Base-by-base conservation (phyloP, 495 filamentous ascomycete species). In the Neurospora africana region DNA sequence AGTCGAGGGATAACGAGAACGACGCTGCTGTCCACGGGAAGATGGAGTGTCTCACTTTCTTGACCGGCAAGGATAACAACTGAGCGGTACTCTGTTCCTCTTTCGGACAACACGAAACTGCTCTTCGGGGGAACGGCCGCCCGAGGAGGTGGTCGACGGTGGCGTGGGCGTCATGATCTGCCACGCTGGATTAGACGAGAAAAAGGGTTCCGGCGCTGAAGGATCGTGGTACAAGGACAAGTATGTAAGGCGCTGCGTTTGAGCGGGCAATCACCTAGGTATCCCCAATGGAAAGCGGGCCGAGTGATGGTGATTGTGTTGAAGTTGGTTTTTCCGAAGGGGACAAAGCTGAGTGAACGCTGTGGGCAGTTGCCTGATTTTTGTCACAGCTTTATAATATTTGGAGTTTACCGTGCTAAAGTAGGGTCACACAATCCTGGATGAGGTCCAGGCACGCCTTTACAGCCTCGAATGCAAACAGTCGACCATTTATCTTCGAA, bases 31-130 rank as follows among this genome's bases (percentile, higher is more conserved):
- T 70, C 27, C 65, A 69, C 58, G 36, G 41, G 36, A 43, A n/a
- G 41, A 15, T 37, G 72, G 69, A 43, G 27, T 72, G 65, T 77
- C 92, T 86, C 85, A 97, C 95, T 99, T 99, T 86, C 95, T 89
- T 78, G 94, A 91, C 76, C 95, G 87, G 80, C 95, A 99, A 30
- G 95, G 94, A 71, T 89, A 95, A 80, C 95, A 99, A 61, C 94
- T 97, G 47, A 99, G 85, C 38, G 95, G 95, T 19, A 99, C 92
- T 71, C 95, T 86, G 76, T 99, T 99, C 78, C 95, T 89, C 83
- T 97, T 97, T 74, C 95, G 90, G 69, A 98, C 92, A 43, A 99
- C 90, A 73, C 93, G 89, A 77, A 91, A 98, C 76, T 94, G 91
- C 43, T 89, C 87, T 80, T 97, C 92, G 36, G 94, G 95, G 47